phyloP scores from a whole-genome alignment of 208 protist genomes.

The Leishmania gerbilli region DNA sequence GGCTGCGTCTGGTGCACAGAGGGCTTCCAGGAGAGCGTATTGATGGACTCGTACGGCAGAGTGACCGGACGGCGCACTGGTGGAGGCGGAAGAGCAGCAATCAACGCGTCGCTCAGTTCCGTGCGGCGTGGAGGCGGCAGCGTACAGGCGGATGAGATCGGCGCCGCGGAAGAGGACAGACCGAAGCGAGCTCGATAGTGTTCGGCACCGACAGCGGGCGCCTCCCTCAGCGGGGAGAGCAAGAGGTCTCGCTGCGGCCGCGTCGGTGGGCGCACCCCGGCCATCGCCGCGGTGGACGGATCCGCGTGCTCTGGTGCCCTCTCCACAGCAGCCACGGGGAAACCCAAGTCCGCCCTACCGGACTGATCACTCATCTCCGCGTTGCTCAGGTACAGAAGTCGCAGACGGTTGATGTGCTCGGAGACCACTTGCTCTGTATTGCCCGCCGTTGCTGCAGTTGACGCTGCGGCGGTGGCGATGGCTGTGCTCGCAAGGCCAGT shows the following conservation, averaged over 20 bases:
- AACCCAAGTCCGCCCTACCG: not conserved
- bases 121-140: not conserved
- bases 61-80: conserved; percentile 1
- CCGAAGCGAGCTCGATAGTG: not conserved
- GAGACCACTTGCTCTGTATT: conserved; percentile 1
- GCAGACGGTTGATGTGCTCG: conserved; percentile 24
- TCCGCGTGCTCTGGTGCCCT: conserved; percentile 1
- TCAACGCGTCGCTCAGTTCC: conserved; percentile 13
- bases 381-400: conserved; percentile 11
- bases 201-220: not conserved
- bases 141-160: not conserved
- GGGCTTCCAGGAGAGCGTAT: not conserved
- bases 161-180: not conserved
- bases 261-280: not conserved
- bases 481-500: not conserved
- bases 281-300: not conserved
- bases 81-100: conserved; percentile 23
- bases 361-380: not conserved
- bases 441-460: not conserved
- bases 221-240: not conserved
- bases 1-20: not conserved
- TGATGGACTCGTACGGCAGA: not conserved
- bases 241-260: not conserved
- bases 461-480: not conserved
- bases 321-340: not conserved